Evolutionary conservation across 352 stramenopile genomes (phyloP).

Genomic region (Pythium brassicae): DNA sequence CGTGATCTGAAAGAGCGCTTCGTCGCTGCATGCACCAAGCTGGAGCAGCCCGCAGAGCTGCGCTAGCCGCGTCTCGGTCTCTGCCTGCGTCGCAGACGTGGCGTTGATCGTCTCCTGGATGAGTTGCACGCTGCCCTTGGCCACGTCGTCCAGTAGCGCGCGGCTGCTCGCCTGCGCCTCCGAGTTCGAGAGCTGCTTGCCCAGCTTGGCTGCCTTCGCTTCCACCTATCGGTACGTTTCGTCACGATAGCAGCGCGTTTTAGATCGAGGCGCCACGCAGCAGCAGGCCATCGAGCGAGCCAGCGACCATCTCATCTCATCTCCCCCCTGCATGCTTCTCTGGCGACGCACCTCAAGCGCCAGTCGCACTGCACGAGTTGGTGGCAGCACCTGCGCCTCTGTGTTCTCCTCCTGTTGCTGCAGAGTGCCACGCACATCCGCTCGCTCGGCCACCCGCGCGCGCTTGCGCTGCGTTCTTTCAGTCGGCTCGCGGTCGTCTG

Average conservation of each 20-base stretch:
- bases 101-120: slow-evolving; percentile 63
- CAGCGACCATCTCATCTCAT: no score
- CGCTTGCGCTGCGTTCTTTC: background rate
- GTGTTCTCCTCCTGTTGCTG: no score
- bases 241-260: no score
- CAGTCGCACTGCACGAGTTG: background rate
- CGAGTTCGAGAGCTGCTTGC: slow-evolving; percentile 34
- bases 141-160: slow-evolving; percentile 22
- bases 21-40: slow-evolving; percentile 44
- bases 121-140: slow-evolving; percentile 23
- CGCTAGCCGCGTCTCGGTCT: slow-evolving; percentile 50
- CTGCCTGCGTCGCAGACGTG: slow-evolving; percentile 43
- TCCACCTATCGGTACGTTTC: no score
- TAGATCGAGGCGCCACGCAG: no score
- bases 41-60: slow-evolving; percentile 40
- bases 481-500: no score
- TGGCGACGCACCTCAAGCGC: slow-evolving; percentile 3
- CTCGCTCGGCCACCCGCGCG: background rate
- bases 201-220: slow-evolving; percentile 27
- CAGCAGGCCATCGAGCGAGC: no score
- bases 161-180: slow-evolving; percentile 30
- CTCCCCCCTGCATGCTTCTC: no score
- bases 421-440: background rate
- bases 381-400: background rate
- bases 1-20: slow-evolving; percentile 54